These are phyloP conservation scores for Coprinellus aureogranulatus DNA, from an alignment of 768 basidiomycete genomes.

Conservation along the genomic window DNA sequence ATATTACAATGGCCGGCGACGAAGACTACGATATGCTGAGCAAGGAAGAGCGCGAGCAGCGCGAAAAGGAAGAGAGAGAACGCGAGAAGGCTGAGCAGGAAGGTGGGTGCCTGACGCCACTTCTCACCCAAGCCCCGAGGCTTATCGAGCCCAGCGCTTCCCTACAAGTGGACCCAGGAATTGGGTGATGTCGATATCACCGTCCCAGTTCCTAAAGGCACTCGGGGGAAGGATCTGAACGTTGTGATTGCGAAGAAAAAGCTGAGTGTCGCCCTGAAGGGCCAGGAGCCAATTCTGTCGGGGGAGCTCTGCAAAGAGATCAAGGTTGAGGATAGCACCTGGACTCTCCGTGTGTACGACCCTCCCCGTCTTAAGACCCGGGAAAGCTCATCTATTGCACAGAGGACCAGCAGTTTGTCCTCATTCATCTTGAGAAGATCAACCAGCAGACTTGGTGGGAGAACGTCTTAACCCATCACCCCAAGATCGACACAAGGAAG, in stretches of 20 bases:
- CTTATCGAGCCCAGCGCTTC: constrained; percentile 57
- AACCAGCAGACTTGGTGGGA: constrained; percentile 97
- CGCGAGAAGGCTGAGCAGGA: constrained; percentile 81
- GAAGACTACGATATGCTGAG: constrained; percentile 72
- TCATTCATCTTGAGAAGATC: constrained; percentile 81
- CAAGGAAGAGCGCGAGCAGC: constrained; percentile 69
- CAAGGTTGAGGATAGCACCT: constrained; percentile 94
- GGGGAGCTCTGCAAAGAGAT: constrained; percentile 92
- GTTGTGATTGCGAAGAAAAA: constrained; percentile 79
- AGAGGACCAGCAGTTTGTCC: constrained; percentile 78
- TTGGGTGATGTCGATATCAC: constrained; percentile 82
- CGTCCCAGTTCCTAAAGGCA: constrained; percentile 84
- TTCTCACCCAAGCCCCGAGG: constrained; percentile 17
- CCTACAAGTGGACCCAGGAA: constrained; percentile 90
- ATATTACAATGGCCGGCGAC: constrained; percentile 1
- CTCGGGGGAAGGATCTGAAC: constrained; percentile 70
- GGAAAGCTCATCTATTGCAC: constrained; percentile 4
- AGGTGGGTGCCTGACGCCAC: constrained; percentile 46
- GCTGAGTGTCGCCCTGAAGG: constrained; percentile 82
- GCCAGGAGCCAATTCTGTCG: constrained; percentile 78
- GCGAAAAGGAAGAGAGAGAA: constrained; percentile 65
- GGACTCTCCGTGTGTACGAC: constrained; percentile 81
- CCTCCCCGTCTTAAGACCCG: not conserved
- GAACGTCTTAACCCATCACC: constrained; percentile 90
- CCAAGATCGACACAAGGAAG: constrained; percentile 94